These are phyloP conservation scores for Xylaria curta DNA, from an alignment of 495 filamentous ascomycete genomes.

Conservation along the genomic window DNA sequence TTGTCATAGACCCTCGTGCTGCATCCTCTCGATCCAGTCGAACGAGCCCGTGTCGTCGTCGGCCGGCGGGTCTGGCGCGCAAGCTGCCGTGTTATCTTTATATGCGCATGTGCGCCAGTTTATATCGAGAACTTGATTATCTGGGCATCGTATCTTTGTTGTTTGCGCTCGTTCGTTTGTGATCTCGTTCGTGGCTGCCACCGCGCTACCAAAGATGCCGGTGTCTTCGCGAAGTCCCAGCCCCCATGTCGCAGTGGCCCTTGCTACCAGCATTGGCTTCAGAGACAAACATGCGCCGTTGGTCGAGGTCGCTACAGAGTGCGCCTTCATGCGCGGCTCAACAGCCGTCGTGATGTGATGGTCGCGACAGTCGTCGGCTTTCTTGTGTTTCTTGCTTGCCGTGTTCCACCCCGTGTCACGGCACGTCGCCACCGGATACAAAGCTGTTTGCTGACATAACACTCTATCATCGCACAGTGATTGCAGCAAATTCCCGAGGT, in stretches of 20 bases:
- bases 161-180: neutral
- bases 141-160: neutral
- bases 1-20: neutral
- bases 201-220: constrained; percentile 28
- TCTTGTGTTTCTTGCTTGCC: constrained; percentile 31
- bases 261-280: neutral
- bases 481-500: constrained; percentile 64
- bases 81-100: neutral
- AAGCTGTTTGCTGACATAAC: constrained; percentile 33
- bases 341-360: neutral
- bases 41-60: constrained; percentile 20
- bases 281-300: neutral
- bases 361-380: constrained; percentile 15
- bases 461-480: constrained; percentile 40
- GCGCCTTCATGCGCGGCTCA: constrained; percentile 1
- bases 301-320: constrained; percentile 24
- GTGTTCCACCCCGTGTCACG: constrained; percentile 33
- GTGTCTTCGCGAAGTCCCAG: constrained; percentile 25
- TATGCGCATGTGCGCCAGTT: constrained; percentile 13
- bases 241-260: neutral
- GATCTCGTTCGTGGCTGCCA: constrained; percentile 25
- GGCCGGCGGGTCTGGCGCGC: constrained; percentile 11
- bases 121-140: constrained; percentile 10
- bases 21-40: constrained; percentile 13
- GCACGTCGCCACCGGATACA: constrained; percentile 26